These are phyloP conservation scores for Trametopsis cervina DNA, from an alignment of 768 basidiomycete genomes.

Conservation along the genomic window DNA sequence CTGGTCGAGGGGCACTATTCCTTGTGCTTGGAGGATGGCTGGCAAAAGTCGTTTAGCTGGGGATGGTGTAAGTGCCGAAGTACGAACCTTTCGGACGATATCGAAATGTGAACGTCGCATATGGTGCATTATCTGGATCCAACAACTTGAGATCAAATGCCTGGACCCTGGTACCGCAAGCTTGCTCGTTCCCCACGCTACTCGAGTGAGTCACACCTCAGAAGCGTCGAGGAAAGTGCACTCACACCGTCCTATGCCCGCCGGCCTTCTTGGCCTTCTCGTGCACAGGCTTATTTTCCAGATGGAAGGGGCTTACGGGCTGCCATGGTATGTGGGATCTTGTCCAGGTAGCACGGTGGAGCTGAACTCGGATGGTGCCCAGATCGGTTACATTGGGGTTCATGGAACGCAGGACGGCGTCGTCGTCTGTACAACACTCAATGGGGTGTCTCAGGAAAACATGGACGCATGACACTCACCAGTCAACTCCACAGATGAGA, in stretches of 20 bases:
- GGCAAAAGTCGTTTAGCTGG: neutral
- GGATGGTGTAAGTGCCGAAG: neutral
- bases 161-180: neutral
- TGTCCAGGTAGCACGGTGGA: neutral
- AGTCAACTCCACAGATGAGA: neutral
- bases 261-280: constrained; percentile 3
- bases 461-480: neutral
- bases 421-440: too few relatives aligned
- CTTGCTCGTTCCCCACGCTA: neutral
- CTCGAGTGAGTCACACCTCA: neutral
- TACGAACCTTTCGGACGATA: constrained; percentile 1
- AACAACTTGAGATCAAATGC: neutral
- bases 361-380: neutral
- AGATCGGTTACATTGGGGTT: neutral
- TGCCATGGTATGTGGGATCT: neutral
- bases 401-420: neutral
- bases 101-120: neutral
- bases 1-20: neutral
- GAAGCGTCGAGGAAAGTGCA: neutral
- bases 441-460: neutral
- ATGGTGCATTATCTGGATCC: neutral
- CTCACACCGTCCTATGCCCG: neutral
- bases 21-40: constrained; percentile 4
- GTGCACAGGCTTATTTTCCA: neutral
- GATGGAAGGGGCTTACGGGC: neutral